Percentiles rank a stretch among this genome's conserved stretches.
These are phyloP conservation scores for button mushroom (Agaricus bisporus) DNA, from an alignment of 768 basidiomycete species.

Conservation along the genomic window DNA sequence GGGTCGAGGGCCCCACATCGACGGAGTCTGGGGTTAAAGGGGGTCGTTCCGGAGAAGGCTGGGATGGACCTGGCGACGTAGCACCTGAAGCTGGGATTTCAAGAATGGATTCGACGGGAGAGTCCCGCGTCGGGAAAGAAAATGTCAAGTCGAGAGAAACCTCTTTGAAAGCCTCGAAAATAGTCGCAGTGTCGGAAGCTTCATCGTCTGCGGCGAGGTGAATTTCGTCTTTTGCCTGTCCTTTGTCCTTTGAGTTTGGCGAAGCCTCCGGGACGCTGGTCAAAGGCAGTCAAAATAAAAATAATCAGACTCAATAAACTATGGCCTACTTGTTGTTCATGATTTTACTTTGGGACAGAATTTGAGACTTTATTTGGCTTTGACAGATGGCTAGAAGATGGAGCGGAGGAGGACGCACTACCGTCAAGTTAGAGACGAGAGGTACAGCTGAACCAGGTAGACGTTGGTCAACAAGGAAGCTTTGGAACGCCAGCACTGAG, in stretches of 20 bases:
- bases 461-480: background rate
- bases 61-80: slow-evolving; percentile 19
- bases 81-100: slow-evolving; percentile 20
- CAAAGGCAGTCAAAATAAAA: background rate
- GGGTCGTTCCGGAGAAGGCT: slow-evolving; percentile 21
- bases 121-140: slow-evolving; percentile 33
- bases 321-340: slow-evolving; percentile 1
- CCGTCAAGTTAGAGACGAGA: background rate
- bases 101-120: slow-evolving; percentile 31
- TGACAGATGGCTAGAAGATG: background rate
- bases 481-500: background rate
- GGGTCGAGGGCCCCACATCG: slow-evolving; percentile 14
- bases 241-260: slow-evolving; percentile 18
- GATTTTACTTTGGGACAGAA: background rate
- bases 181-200: slow-evolving; percentile 14
- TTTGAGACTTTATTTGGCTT: background rate
- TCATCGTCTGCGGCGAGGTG: slow-evolving; percentile 11
- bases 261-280: slow-evolving; percentile 3
- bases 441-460: background rate
- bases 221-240: slow-evolving; percentile 19
- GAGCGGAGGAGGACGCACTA: background rate
- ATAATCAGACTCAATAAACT: background rate
- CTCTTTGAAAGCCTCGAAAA: slow-evolving; percentile 38
- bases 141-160: slow-evolving; percentile 40
- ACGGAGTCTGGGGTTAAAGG: slow-evolving; percentile 21